Evolutionary conservation across 495 filamentous ascomycete genomes (phyloP), one percentile per base, ranked within the genome.

Genomic region (Bacidia rubella): DNA sequence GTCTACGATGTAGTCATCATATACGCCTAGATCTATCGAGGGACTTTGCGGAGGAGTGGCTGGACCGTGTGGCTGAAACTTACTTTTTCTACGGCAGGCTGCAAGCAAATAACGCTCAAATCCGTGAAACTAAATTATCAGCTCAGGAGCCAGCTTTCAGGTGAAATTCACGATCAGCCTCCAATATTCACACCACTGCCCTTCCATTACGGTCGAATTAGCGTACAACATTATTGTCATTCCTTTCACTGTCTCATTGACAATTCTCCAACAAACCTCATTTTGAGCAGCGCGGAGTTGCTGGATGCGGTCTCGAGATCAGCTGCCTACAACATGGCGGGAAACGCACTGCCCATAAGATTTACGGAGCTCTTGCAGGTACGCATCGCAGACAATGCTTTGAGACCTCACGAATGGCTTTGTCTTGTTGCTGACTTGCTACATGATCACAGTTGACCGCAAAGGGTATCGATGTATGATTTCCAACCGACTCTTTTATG

Each of bases 311-410:
- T 27, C 42, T 25, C 26, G 24, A 23, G 23, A 29, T 20, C 15
- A 48, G 41, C 19, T 25, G 23, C 9, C 27, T 35, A 39, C 51
- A 85, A 77, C 80, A 82, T 81, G 76, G 77, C 79, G 62, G 54
- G 53, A 48, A 54, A 48, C 39, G 62, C 65, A 40, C 69, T 95
- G 60, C 90, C 90, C 60, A 96, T 96, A 74, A 87, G 87, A 71
- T 96, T 96, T 68, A 86, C 83, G 66, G 90, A 96, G 79, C 77
- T 94, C 63, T 74, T 93, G 63, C 85, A 86, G 79, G 85, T 94
- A 76, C 65, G 74, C 67, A 52, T 54, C 53, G 12, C 15, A 7
- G 29, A 15, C 5, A 35, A 35, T 35, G 7, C 5, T 35, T 35
- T 35, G n/a, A n/a, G n/a, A n/a, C n/a, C n/a, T n/a, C n/a, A 7